A percentile compares a stretch with the other conserved stretches of the same genome.
Conservation (phyloP, 225 moss, liverwort and hornwort genomes). For the Polytrichum commune region DNA sequence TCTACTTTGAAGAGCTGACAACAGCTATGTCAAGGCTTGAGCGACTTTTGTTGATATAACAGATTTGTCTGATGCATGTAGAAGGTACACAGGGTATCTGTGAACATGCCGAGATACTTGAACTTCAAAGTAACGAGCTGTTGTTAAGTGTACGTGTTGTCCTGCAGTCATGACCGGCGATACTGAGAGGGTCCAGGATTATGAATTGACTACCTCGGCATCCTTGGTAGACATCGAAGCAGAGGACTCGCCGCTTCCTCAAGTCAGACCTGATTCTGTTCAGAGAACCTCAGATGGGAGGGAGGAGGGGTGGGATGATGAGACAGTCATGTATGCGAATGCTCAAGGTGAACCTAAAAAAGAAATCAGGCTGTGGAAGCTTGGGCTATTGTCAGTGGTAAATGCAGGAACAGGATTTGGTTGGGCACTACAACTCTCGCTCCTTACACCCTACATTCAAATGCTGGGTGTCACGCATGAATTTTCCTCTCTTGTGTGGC, state of each 20-base stretch:
- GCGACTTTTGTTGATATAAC: no score
- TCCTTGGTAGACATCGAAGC: constrained; percentile 35
- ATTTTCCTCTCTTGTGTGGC: constrained; percentile 75
- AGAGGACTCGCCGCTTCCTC: constrained; percentile 6
- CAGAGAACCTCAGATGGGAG: not conserved
- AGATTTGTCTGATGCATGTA: not conserved
- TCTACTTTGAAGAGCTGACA: no score
- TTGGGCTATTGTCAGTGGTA: constrained; percentile 60
- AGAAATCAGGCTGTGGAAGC: constrained; percentile 37
- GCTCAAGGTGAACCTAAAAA: not conserved
- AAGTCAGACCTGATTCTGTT: not conserved
- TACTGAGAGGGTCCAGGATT: constrained; percentile 8
- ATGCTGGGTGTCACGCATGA: constrained; percentile 71
- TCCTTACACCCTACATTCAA: constrained; percentile 76
- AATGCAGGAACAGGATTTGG: constrained; percentile 88
- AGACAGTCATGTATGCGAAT: not conserved
- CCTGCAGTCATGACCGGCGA: constrained; percentile 25
- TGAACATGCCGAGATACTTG: constrained; percentile 13
- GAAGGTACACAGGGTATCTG: not conserved
- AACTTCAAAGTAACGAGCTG: not conserved
- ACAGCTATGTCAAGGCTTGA: no score
- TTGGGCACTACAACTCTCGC: constrained; percentile 83
- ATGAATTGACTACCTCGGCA: constrained; percentile 17
- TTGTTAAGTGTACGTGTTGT: constrained; percentile 1
- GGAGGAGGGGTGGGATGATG: constrained; percentile 14